phyloP scores from a whole-genome alignment of 2,329 filamentous ascomycete species.

The Alternaria gansuensis region DNA sequence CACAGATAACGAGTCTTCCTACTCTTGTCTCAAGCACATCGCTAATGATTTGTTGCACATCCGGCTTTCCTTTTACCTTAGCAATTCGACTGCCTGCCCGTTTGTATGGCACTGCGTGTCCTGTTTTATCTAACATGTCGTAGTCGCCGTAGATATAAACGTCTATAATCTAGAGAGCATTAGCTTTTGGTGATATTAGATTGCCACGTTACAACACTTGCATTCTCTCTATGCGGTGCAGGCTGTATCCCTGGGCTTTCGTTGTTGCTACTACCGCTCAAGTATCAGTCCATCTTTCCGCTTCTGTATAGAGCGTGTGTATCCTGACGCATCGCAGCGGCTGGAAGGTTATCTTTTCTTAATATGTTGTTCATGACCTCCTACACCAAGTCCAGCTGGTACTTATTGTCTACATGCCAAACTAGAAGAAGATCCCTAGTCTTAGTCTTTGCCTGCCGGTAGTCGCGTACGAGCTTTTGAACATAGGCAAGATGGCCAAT shows the following conservation, averaged over 20 bases:
- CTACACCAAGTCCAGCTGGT: slow-evolving; percentile 18
- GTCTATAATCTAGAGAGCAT: slow-evolving; percentile 24
- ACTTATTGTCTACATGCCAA: slow-evolving; percentile 23
- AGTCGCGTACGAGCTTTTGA: slow-evolving; percentile 21
- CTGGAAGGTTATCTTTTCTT: slow-evolving; percentile 14
- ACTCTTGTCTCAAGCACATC: slow-evolving; percentile 17
- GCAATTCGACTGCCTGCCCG: slow-evolving; percentile 14
- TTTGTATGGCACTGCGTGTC: slow-evolving; percentile 14
- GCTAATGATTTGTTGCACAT: slow-evolving; percentile 23
- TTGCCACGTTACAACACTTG: slow-evolving; percentile 9
- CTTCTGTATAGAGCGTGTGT: neutral
- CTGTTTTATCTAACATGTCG: slow-evolving; percentile 12
- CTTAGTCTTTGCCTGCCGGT: slow-evolving; percentile 20
- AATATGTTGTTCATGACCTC: slow-evolving; percentile 19
- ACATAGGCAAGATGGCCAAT: slow-evolving; percentile 23
- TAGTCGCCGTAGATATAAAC: slow-evolving; percentile 27
- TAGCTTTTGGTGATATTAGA: slow-evolving; percentile 3
- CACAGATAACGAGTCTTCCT: slow-evolving; percentile 24
- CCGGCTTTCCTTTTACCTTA: slow-evolving; percentile 18
- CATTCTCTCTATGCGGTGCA: slow-evolving; percentile 19
- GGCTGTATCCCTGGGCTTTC: slow-evolving; percentile 17
- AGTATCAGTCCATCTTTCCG: slow-evolving; percentile 10
- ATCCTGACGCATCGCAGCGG: neutral
- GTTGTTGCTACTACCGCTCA: slow-evolving; percentile 9
- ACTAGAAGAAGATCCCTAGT: slow-evolving; percentile 28